Evolutionary conservation across 2,329 filamentous ascomycete genomes (phyloP).

Genomic region (Nectriaceae sp.): DNA sequence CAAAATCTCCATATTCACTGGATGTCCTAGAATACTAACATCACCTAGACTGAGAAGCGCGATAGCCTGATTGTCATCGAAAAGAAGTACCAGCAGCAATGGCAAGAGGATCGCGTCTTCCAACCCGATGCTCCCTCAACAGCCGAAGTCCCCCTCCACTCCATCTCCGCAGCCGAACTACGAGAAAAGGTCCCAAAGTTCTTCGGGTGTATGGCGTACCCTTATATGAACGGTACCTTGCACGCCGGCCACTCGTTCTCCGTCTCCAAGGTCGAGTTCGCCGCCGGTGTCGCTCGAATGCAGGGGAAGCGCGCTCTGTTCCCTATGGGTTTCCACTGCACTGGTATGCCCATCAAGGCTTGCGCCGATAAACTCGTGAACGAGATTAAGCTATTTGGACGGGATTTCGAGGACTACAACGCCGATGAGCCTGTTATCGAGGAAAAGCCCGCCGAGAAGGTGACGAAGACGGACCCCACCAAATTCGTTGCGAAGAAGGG

Average conservation of each 20-base stretch:
- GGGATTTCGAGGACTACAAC: constrained; percentile 78
- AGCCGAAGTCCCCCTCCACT: constrained; percentile 73
- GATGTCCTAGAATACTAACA: constrained; percentile 14
- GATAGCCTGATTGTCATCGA: constrained; percentile 80
- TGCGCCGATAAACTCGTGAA: constrained; percentile 92
- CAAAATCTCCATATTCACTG: neutral
- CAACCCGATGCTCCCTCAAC: constrained; percentile 81
- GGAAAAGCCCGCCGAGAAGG: constrained; percentile 58
- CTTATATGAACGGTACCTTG: constrained; percentile 83
- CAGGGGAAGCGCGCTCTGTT: constrained; percentile 85
- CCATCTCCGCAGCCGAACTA: constrained; percentile 72
- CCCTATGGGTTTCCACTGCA: constrained; percentile 89
- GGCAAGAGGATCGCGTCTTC: constrained; percentile 62
- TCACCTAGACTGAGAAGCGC: constrained; percentile 75
- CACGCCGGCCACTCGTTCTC: constrained; percentile 95
- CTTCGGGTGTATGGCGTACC: constrained; percentile 63
- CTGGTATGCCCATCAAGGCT: constrained; percentile 97
- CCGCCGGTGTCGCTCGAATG: constrained; percentile 84
- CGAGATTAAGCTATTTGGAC: constrained; percentile 86
- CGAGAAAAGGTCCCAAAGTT: constrained; percentile 86
- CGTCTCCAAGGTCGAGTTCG: constrained; percentile 90
- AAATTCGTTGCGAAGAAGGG: constrained; percentile 94
- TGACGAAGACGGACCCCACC: constrained; percentile 77
- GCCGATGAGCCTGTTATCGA: constrained; percentile 58
- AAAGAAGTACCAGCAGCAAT: constrained; percentile 86